phyloP scores from a whole-genome alignment of 306 rosid species.

The Castanopsis chinensis region DNA sequence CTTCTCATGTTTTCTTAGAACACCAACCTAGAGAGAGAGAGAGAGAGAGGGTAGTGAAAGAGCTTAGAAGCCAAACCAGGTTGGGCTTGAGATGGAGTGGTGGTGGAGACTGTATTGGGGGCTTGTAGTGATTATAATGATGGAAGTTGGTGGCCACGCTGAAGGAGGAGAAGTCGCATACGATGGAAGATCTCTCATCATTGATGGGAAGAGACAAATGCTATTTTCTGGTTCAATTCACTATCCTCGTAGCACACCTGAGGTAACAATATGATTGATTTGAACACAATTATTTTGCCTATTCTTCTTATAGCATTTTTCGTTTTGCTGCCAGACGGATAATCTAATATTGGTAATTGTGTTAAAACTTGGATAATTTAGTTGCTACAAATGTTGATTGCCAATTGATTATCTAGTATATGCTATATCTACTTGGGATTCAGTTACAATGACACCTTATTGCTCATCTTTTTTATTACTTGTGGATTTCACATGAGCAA shows the following conservation, averaged over 20 bases:
- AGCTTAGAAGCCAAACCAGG: background rate
- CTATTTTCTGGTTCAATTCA: conserved; percentile 87
- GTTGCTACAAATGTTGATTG: too few relatives aligned
- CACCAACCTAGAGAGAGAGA: background rate
- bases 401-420: too few relatives aligned
- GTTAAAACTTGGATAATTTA: too few relatives aligned
- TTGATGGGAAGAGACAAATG: conserved; percentile 53
- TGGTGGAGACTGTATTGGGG: conserved; percentile 20
- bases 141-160: background rate
- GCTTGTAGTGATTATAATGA: background rate
- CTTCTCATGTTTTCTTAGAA: background rate
- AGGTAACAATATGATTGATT: conserved; percentile 28
- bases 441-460: too few relatives aligned
- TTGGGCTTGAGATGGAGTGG: conserved; percentile 19
- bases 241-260: conserved; percentile 86
- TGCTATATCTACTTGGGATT: too few relatives aligned
- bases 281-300: too few relatives aligned
- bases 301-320: background rate
- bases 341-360: too few relatives aligned
- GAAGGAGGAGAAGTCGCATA: conserved; percentile 41
- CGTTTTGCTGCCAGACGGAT: too few relatives aligned
- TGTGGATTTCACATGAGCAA: too few relatives aligned
- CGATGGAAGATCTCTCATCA: conserved; percentile 81
- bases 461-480: too few relatives aligned
- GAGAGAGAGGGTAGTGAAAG: background rate